These are phyloP conservation scores for Lasiodiplodia sp. DNA, from an alignment of 2,329 filamentous ascomycete species.

Conservation along the genomic window DNA sequence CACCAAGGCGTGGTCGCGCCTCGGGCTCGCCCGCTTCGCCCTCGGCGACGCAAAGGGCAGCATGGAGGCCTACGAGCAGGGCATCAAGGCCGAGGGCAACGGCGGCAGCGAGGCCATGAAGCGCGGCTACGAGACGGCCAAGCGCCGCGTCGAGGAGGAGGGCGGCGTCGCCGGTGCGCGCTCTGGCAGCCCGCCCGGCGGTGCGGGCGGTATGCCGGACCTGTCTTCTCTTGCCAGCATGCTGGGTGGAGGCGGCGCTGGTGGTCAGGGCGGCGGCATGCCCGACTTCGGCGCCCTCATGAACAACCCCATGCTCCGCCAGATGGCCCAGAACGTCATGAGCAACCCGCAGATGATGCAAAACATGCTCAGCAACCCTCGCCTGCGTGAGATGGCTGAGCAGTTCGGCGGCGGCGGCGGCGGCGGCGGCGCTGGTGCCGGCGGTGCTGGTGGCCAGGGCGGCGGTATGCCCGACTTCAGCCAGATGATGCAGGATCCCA, in stretches of 20 bases:
- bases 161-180: slow-evolving; percentile 46
- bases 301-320: slow-evolving; percentile 98
- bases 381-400: slow-evolving; percentile 84
- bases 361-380: slow-evolving; percentile 94
- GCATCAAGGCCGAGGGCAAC: slow-evolving; percentile 92
- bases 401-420: slow-evolving; percentile 67
- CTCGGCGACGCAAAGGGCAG: slow-evolving; percentile 88
- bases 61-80: slow-evolving; percentile 93
- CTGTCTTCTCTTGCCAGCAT: slow-evolving; percentile 52
- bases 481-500: slow-evolving; percentile 89
- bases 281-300: slow-evolving; percentile 87
- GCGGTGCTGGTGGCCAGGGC: slow-evolving; percentile 41
- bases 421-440: slow-evolving; percentile 42
- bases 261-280: slow-evolving; percentile 74
- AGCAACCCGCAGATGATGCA: slow-evolving; percentile 91
- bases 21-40: slow-evolving; percentile 90
- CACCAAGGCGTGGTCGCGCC: slow-evolving; percentile 95
- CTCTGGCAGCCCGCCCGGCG: slow-evolving; percentile 40
- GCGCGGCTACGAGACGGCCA: slow-evolving; percentile 94
- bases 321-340: slow-evolving; percentile 98
- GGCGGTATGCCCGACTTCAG: slow-evolving; percentile 90
- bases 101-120: slow-evolving; percentile 97
- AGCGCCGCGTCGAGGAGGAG: slow-evolving; percentile 83
- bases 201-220: slow-evolving; percentile 53
- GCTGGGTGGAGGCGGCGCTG: slow-evolving; percentile 64